A percentile compares a stretch with the other conserved stretches of the same genome.
phyloP scores from a whole-genome alignment of 139 green algal genomes.

The Dunaliella sp. region DNA sequence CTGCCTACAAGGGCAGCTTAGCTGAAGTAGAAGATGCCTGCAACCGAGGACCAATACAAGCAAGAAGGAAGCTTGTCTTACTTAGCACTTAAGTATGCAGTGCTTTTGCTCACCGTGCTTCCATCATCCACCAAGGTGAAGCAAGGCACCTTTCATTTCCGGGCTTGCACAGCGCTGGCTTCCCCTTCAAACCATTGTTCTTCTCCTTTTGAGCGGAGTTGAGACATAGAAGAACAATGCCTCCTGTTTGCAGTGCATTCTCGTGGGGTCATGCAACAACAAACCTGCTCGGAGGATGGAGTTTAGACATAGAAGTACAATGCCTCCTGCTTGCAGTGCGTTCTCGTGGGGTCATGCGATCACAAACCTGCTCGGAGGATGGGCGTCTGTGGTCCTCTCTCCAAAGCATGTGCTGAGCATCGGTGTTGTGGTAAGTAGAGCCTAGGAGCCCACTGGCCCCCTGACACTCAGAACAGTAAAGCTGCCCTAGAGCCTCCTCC shows the following conservation, averaged over 20 bases:
- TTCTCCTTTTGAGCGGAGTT: not conserved
- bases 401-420: conserved; percentile 63
- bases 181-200: not conserved
- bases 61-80: too few species aligned
- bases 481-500: not conserved
- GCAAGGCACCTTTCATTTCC: too few species aligned
- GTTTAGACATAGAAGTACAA: not conserved
- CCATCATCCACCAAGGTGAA: too few species aligned
- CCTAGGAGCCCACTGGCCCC: too few species aligned
- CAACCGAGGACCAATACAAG: too few species aligned
- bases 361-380: conserved; percentile 67
- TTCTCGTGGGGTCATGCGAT: conserved; percentile 77
- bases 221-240: too few species aligned
- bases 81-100: too few species aligned
- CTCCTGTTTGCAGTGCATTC: not conserved
- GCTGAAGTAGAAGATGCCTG: too few species aligned
- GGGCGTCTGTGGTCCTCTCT: conserved; percentile 42
- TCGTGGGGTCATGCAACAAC: not conserved
- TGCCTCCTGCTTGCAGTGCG: conserved; percentile 26
- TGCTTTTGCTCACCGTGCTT: too few species aligned
- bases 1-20: too few species aligned
- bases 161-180: not conserved
- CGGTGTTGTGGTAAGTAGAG: conserved; percentile 60
- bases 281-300: not conserved
- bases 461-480: too few species aligned